phyloP scores from a whole-genome alignment of 345 rosid genomes.

The Lagerstroemia speciosa region DNA sequence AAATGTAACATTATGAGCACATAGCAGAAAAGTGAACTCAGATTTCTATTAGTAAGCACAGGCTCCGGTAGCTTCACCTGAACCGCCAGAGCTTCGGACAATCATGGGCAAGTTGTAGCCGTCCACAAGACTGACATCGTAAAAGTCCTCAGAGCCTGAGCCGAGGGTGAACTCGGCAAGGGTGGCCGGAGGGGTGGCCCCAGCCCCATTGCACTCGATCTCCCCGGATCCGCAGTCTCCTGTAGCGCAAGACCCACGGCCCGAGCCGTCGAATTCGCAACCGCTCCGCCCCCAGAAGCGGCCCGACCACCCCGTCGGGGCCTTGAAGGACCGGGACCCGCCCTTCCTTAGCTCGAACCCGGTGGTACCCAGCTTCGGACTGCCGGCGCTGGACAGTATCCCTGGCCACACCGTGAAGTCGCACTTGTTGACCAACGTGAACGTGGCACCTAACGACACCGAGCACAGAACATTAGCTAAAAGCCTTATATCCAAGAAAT shows the following conservation, averaged over 20 bases:
- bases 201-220: slow-evolving; percentile 58
- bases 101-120: slow-evolving; percentile 61
- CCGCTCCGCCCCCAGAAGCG: slow-evolving; percentile 73
- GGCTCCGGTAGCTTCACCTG: not conserved
- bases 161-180: slow-evolving; percentile 72
- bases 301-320: slow-evolving; percentile 65
- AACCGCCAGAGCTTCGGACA: slow-evolving; percentile 30
- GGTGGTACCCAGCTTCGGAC: slow-evolving; percentile 34
- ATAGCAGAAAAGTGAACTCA: too few species aligned
- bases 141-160: slow-evolving; percentile 50
- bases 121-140: slow-evolving; percentile 67
- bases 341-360: slow-evolving; percentile 52
- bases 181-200: slow-evolving; percentile 63
- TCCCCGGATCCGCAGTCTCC: slow-evolving; percentile 68
- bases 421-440: slow-evolving; percentile 56
- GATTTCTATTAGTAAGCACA: not conserved
- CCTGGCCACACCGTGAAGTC: slow-evolving; percentile 64
- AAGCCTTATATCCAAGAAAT: too few species aligned
- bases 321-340: slow-evolving; percentile 32
- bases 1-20: too few species aligned
- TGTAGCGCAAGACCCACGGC: slow-evolving; percentile 44
- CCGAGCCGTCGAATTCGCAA: slow-evolving; percentile 44
- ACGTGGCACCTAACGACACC: slow-evolving; percentile 19
- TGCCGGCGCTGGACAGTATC: slow-evolving; percentile 42
- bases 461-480: not conserved